phyloP scores from a whole-genome alignment of 352 stramenopile genomes.

The Pythium rishiriense region DNA sequence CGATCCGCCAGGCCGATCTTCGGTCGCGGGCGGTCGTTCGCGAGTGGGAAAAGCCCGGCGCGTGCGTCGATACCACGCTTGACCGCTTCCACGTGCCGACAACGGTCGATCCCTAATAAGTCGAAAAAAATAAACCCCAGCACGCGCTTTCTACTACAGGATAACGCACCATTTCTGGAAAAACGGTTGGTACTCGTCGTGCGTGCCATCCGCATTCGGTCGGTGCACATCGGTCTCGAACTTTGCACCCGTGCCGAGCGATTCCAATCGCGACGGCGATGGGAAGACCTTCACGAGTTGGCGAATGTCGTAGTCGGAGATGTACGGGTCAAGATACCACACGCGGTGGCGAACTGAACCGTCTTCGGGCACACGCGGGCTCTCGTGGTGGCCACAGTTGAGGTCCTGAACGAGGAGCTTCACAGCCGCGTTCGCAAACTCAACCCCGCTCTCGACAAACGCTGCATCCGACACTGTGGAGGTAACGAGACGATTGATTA shows the following conservation, averaged over 20 bases:
- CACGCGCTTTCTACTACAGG: slow-evolving; percentile 32
- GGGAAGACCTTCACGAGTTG: slow-evolving; percentile 54
- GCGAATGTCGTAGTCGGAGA: slow-evolving; percentile 67
- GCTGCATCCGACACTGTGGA: slow-evolving; percentile 72
- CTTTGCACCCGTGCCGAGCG: slow-evolving; percentile 46
- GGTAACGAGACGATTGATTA: neutral
- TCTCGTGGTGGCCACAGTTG: slow-evolving; percentile 57
- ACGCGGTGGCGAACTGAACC: slow-evolving; percentile 37
- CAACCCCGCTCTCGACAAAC: slow-evolving; percentile 66
- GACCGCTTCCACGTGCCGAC: slow-evolving; percentile 29
- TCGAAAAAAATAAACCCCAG: neutral
- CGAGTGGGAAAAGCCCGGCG: slow-evolving; percentile 50
- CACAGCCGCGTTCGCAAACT: slow-evolving; percentile 53
- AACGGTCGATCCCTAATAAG: too few relatives aligned
- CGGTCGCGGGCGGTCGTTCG: slow-evolving; percentile 74
- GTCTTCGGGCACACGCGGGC: slow-evolving; percentile 6
- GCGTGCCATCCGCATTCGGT: slow-evolving; percentile 52
- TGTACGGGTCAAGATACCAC: slow-evolving; percentile 73
- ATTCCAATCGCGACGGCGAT: slow-evolving; percentile 39
- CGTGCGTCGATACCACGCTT: slow-evolving; percentile 50
- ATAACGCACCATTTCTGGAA: slow-evolving; percentile 75
- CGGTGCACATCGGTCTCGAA: slow-evolving; percentile 45
- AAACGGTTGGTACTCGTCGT: slow-evolving; percentile 61
- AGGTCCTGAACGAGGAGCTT: slow-evolving; percentile 51
- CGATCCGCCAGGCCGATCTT: slow-evolving; percentile 85